Evolutionary conservation across 805 yeast genomes (phyloP).

Genomic region (Komagataella pastoris): DNA sequence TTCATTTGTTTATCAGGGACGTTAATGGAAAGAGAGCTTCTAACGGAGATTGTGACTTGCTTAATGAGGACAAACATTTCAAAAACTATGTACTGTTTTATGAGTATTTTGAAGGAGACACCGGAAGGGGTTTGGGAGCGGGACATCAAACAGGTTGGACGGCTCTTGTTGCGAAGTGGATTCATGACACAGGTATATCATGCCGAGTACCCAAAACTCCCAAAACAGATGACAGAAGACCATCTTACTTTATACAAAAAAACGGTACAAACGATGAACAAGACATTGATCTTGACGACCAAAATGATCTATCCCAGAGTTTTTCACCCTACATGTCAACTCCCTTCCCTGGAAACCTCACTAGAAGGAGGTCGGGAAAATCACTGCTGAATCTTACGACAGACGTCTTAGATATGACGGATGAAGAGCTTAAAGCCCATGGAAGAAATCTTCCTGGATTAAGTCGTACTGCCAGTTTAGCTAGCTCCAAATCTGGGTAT

Average conservation of each 20-base stretch:
- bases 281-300: slow-evolving; percentile 25
- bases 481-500: slow-evolving; percentile 1
- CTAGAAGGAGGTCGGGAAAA: slow-evolving; percentile 63
- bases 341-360: slow-evolving; percentile 31
- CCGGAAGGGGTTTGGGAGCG: slow-evolving; percentile 89
- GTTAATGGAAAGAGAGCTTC: slow-evolving; percentile 54
- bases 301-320: slow-evolving; percentile 23
- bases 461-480: slow-evolving; percentile 13
- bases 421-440: slow-evolving; percentile 33
- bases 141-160: slow-evolving; percentile 97
- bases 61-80: slow-evolving; percentile 54
- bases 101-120: slow-evolving; percentile 89
- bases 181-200: slow-evolving; percentile 76
- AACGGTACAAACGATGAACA: slow-evolving; percentile 10
- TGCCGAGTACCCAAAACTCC: slow-evolving; percentile 32
- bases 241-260: slow-evolving; percentile 7
- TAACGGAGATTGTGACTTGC: slow-evolving; percentile 47
- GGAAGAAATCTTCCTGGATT: slow-evolving; percentile 15
- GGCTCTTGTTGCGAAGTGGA: slow-evolving; percentile 81
- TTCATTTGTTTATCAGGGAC: slow-evolving; percentile 61
- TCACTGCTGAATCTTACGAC: slow-evolving; percentile 59
- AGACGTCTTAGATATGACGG: slow-evolving; percentile 51
- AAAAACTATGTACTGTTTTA: slow-evolving; percentile 66
- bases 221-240: slow-evolving; percentile 18
- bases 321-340: slow-evolving; percentile 6